Evolutionary conservation across 306 rosid genomes (phyloP), one percentile per base, ranked within the genome.

Genomic region (Vachellia collinsii): DNA sequence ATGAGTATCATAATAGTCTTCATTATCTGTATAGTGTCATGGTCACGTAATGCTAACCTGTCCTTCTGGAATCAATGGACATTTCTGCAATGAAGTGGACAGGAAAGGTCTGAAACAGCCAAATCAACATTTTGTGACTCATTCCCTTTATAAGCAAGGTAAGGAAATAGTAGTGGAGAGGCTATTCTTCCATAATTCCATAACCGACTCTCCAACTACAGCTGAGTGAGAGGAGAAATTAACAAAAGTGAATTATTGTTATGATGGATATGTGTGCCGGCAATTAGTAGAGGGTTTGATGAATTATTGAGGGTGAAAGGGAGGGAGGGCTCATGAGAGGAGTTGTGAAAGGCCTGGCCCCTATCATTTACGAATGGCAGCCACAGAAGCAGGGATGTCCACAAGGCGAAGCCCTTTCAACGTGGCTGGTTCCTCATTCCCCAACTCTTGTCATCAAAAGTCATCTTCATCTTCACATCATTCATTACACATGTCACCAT

Each of bases 241-340:
- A 48, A 48, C 0, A 48, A 48, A 13, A 19, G 7, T 53, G 61
- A 53, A 53, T 53, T 53, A 53, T 53, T 54, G 25, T 29, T 29
- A 29, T 29, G 34, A 29, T 29, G 34, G 34, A 29, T 29, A 29
- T 29, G 1, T 51, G 14, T 44, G 50, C 13, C 50, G 12, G 14
- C 4, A 44, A 10, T 44, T 11, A 44, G 14, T 2, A 43, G 46
- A 42, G 48, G 48, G 61, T 19, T 54, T 6, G 36, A 63, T 69
- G 43, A 47, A 80, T 80, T 42, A 80, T 83, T 77, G 72, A 68
- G 71, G 66, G 3, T n/a, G 65, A 29, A 22, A 62, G 61, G 44
- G 76, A 46, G 47, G 77, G 48, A 65, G 73, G 50, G 48, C 43
- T 86, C 85, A 83, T 42, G 61, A 67, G 89, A 42, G 41, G 58